These are phyloP conservation scores for Yarrowia bubula DNA, from an alignment of 805 yeast genomes.

Conservation along the genomic window DNA sequence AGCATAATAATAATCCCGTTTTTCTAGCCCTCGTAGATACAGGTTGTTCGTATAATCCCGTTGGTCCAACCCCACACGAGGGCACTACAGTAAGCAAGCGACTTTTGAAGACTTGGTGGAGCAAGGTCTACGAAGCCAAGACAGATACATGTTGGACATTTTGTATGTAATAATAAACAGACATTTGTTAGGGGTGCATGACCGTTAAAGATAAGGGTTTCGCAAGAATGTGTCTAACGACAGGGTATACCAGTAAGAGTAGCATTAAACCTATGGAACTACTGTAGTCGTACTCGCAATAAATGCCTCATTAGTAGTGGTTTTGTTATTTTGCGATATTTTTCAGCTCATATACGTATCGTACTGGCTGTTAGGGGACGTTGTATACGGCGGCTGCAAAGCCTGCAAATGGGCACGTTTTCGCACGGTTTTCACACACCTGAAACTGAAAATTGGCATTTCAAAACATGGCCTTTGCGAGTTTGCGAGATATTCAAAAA, in stretches of 20 bases:
- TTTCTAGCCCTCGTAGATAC: constrained; percentile 24
- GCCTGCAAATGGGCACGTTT: constrained; percentile 8
- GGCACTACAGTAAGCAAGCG: constrained; percentile 14
- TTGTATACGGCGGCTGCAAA: neutral
- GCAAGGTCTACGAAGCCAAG: constrained; percentile 30
- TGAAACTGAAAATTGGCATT: neutral
- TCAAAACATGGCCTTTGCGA: neutral
- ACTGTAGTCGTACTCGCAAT: too few relatives aligned
- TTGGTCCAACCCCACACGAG: constrained; percentile 22
- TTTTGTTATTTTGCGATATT: too few relatives aligned
- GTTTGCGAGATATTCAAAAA: neutral
- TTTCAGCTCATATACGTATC: too few relatives aligned
- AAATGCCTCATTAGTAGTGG: too few relatives aligned
- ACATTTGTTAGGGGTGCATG: neutral
- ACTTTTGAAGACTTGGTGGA: constrained; percentile 32
- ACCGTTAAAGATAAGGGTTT: neutral
- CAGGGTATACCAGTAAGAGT: neutral
- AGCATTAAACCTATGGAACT: neutral
- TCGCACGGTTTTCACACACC: neutral
- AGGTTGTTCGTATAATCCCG: constrained; percentile 13
- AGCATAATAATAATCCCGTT: constrained; percentile 12
- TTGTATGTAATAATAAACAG: neutral
- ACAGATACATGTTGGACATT: constrained; percentile 36
- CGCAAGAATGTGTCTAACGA: neutral
- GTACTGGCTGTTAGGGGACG: neutral